Evolutionary conservation across 345 rosid species (phyloP).

Genomic region (Xanthoceras sorbifolium): DNA sequence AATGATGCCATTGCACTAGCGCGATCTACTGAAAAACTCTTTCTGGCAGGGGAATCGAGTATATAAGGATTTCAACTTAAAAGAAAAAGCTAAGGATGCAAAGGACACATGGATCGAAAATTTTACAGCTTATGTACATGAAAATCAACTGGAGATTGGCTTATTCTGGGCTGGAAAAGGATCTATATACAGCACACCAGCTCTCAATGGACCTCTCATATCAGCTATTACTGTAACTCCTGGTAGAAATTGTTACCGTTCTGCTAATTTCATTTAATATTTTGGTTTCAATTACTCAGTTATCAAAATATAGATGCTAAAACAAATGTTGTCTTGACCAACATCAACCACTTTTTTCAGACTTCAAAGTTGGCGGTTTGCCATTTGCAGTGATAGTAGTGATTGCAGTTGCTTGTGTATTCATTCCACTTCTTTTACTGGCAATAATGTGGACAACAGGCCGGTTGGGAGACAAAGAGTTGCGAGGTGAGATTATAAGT

Average conservation of each 20-base stretch:
- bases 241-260: neutral
- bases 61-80: constrained; percentile 17
- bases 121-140: neutral
- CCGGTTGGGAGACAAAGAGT: constrained; percentile 17
- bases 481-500: neutral
- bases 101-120: neutral
- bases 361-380: neutral
- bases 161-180: constrained; percentile 29
- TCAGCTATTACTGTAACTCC: constrained; percentile 21
- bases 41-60: neutral
- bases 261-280: neutral
- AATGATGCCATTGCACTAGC: neutral
- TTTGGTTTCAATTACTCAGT: no score
- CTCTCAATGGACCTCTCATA: constrained; percentile 21
- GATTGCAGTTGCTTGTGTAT: neutral
- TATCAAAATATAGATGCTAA: no score
- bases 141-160: neutral
- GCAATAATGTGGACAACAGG: constrained; percentile 21
- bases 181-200: neutral
- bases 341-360: neutral
- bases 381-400: neutral
- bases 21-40: neutral
- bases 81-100: neutral
- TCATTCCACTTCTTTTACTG: constrained; percentile 3
- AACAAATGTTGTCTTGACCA: no score